These are phyloP conservation scores for Pseudogymnoascus sp. DNA, from an alignment of 2,329 filamentous ascomycete genomes.

Conservation along the genomic window DNA sequence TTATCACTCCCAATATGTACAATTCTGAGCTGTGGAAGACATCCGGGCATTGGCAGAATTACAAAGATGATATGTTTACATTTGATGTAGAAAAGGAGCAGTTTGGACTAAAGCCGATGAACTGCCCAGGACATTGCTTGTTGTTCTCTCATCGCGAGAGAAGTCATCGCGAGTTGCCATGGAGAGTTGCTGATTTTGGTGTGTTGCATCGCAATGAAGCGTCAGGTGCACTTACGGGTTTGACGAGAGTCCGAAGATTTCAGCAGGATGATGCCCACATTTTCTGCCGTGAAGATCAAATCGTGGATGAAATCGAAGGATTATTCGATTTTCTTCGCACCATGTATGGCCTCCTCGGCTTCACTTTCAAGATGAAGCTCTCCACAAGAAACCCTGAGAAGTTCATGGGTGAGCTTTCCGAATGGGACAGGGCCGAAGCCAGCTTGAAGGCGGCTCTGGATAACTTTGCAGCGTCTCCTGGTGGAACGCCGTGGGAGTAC, in stretches of 20 bases:
- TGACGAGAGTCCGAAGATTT: slow-evolving; percentile 89
- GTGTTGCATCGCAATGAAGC: slow-evolving; percentile 93
- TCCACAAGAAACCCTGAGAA: slow-evolving; percentile 83
- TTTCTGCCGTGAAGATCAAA: slow-evolving; percentile 80
- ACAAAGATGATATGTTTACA: slow-evolving; percentile 95
- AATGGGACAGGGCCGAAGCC: slow-evolving; percentile 82
- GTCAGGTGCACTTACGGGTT: slow-evolving; percentile 79
- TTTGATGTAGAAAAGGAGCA: slow-evolving; percentile 75
- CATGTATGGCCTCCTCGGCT: slow-evolving; percentile 76
- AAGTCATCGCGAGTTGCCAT: slow-evolving; percentile 83
- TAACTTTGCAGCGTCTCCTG: slow-evolving; percentile 53
- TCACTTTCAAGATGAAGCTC: slow-evolving; percentile 88
- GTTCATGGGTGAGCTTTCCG: slow-evolving; percentile 75
- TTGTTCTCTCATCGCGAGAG: slow-evolving; percentile 78
- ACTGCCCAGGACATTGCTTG: slow-evolving; percentile 89
- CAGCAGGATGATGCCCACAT: slow-evolving; percentile 96
- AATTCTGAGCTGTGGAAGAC: slow-evolving; percentile 89
- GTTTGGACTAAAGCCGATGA: slow-evolving; percentile 93
- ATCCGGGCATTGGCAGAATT: slow-evolving; percentile 89
- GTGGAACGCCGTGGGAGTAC: slow-evolving; percentile 70
- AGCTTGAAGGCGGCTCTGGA: slow-evolving; percentile 74
- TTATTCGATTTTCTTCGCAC: slow-evolving; percentile 80
- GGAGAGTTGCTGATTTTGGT: slow-evolving; percentile 92
- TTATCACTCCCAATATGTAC: slow-evolving; percentile 94
- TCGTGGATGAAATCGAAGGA: slow-evolving; percentile 64